A percentile compares a stretch with the other conserved stretches of the same genome.
Evolutionary conservation across 2,329 filamentous ascomycete species (phyloP).

Genomic region (Penicillium sp.): DNA sequence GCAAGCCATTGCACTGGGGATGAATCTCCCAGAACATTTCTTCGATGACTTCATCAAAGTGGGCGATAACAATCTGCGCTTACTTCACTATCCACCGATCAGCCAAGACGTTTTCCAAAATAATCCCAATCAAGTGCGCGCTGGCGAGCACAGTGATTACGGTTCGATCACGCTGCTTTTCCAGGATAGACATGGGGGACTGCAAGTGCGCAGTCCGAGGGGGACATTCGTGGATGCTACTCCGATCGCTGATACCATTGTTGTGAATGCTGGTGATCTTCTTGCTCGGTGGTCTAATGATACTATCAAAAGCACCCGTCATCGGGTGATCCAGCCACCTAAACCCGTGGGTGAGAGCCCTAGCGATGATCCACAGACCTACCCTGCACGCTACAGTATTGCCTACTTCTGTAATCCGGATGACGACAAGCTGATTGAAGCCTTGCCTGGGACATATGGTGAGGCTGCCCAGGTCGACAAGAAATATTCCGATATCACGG

Average conservation of each 20-base stretch:
- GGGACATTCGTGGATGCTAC: constrained; percentile 80
- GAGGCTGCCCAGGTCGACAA: constrained; percentile 61
- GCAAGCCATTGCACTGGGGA: constrained; percentile 79
- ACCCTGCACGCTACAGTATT: constrained; percentile 82
- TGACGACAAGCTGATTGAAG: constrained; percentile 73
- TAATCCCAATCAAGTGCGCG: constrained; percentile 70
- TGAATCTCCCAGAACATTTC: constrained; percentile 70
- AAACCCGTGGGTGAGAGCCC: constrained; percentile 45
- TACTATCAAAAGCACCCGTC: constrained; percentile 84
- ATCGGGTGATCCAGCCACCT: constrained; percentile 86
- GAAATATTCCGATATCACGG: constrained; percentile 77
- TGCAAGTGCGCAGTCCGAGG: constrained; percentile 68
- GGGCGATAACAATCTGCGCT: constrained; percentile 70
- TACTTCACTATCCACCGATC: constrained; percentile 77
- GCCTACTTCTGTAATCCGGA: constrained; percentile 94
- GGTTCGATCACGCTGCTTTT: constrained; percentile 56
- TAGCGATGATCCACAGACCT: constrained; percentile 44
- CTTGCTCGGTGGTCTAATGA: constrained; percentile 89
- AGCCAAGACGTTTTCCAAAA: constrained; percentile 64
- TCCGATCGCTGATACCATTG: constrained; percentile 77
- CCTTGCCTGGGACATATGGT: constrained; percentile 74
- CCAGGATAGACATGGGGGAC: constrained; percentile 58
- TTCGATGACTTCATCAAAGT: constrained; percentile 75
- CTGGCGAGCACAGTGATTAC: constrained; percentile 76
- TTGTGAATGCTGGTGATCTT: constrained; percentile 87